A percentile compares a stretch with the other conserved stretches of the same genome.
Conservation (phyloP, 768 basidiomycete species). For the Macrolepiota albuminosa region DNA sequence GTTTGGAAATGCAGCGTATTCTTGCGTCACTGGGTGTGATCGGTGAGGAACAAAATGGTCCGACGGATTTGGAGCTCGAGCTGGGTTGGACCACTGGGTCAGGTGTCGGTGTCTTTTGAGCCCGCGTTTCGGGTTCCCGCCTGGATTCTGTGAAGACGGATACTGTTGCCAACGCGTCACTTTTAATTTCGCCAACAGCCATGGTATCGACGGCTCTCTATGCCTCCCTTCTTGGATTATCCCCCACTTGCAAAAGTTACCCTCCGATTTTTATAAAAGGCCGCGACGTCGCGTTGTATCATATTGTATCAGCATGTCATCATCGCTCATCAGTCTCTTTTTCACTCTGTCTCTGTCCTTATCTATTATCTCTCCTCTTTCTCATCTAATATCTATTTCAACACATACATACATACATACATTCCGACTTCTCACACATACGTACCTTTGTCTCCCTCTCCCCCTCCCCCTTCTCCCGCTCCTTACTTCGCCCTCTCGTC, state of each 20-base stretch:
- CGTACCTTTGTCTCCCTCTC: conserved; percentile 7
- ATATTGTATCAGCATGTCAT: not conserved
- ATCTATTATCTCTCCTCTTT: conserved; percentile 6
- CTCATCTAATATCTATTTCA: not conserved
- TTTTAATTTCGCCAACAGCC: too few species aligned
- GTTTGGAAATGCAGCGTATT: conserved; percentile 17
- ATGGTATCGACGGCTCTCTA: too few species aligned
- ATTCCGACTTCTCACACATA: not conserved
- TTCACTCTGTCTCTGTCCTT: not conserved
- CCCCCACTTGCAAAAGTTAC: not conserved
- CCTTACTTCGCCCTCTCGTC: not conserved
- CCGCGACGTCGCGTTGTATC: not conserved
- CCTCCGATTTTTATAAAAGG: not conserved
- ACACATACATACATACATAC: conserved; percentile 3
- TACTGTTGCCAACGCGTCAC: too few species aligned
- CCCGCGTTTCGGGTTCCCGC: too few species aligned
- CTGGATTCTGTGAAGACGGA: not conserved
- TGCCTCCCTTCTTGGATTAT: not conserved
- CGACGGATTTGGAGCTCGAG: conserved; percentile 11
- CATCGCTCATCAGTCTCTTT: conserved; percentile 4
- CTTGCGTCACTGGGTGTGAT: conserved; percentile 14
- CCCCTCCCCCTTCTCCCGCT: not conserved
- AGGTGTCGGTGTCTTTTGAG: conserved; percentile 14
- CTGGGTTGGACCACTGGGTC: conserved; percentile 11
- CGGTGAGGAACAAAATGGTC: conserved; percentile 1